phyloP scores from a whole-genome alignment of 768 basidiomycete species.

The Xerocomellus chrysenteron region DNA sequence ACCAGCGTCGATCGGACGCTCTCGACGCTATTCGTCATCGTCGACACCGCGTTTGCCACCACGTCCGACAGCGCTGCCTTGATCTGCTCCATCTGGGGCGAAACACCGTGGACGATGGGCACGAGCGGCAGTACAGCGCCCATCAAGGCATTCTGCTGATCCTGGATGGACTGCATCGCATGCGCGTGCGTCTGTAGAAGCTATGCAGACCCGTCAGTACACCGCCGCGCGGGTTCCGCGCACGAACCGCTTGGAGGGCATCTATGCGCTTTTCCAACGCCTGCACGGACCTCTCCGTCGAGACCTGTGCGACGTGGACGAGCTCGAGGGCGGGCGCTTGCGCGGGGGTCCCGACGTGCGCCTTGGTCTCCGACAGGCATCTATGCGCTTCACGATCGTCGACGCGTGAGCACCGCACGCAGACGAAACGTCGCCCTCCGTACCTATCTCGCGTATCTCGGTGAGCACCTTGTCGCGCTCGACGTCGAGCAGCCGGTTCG shows the following conservation, averaged over 20 bases:
- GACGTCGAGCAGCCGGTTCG: conserved; percentile 56
- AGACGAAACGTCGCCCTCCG: background rate
- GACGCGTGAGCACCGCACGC: conserved; percentile 6
- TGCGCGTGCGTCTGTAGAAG: conserved; percentile 54
- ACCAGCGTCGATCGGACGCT: conserved; percentile 11
- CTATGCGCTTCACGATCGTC: conserved; percentile 50
- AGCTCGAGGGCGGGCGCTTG: conserved; percentile 44
- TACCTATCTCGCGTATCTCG: conserved; percentile 39
- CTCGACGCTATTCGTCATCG: conserved; percentile 16
- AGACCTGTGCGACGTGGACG: conserved; percentile 41
- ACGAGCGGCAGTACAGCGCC: conserved; percentile 56
- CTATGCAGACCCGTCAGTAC: conserved; percentile 31
- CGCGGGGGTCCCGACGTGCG: conserved; percentile 54
- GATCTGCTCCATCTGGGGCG: conserved; percentile 47
- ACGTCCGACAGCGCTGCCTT: conserved; percentile 18
- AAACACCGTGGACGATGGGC: conserved; percentile 58
- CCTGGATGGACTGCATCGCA: conserved; percentile 55
- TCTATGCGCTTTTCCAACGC: conserved; percentile 56
- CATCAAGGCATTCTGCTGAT: conserved; percentile 32
- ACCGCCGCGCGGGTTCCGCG: background rate
- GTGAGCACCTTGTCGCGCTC: conserved; percentile 56
- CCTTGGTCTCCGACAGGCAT: conserved; percentile 60
- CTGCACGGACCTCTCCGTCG: conserved; percentile 38
- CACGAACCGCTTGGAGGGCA: conserved; percentile 49
- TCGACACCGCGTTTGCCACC: conserved; percentile 18